Base-by-base conservation (phyloP, 768 basidiomycete species). In the Kwoniella heveanensis region DNA sequence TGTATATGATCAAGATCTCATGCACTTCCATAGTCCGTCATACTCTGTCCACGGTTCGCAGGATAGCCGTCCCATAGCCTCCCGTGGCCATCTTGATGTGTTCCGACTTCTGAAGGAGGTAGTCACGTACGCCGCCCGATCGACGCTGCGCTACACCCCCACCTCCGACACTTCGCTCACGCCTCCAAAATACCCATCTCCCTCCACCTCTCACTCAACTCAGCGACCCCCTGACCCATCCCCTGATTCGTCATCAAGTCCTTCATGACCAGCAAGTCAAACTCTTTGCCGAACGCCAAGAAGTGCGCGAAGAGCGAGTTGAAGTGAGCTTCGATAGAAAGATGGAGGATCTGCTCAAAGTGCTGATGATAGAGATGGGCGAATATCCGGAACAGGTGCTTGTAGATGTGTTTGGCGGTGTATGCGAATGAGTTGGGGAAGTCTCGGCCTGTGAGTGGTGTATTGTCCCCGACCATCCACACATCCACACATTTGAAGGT, bases 281-380 rank as follows among this genome's bases (percentile, higher is more conserved):
- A 98, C 80, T 97, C 92, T 67, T 86, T 85, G 0, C 95, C 95
- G 72, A 98, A 98, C 0, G 94, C 92, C 54, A 98, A 83, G 82
- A 96, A 99, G 81, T 98, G 95, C 0, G 95, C 95, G 80, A 98
- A 98, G 37, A 98, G 87, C 2, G 92, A 95, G 80, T 95, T 95
- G 83, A 95, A 94, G 79, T 95, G 93, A 12, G 80, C 79, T 76
- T 98, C 95, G 10, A 90, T 88, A 44, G 91, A 90, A 25, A 98
- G 86, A 76, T 98, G 92, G 24, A 98, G 86, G 75, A 97, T 89
- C 32, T 81, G 76, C 1, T 85, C 83, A 77, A 93, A 98, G 76
- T 98, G 95, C 9, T 91, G 90, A 78, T 97, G 89, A 79, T 97
- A 98, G 72, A 98, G 86, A 83, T 98, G 95, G 10, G 95, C 94